These are phyloP conservation scores for Tanacetum coccineum DNA, from an alignment of 129 eudicot genomes.

Conservation along the genomic window DNA sequence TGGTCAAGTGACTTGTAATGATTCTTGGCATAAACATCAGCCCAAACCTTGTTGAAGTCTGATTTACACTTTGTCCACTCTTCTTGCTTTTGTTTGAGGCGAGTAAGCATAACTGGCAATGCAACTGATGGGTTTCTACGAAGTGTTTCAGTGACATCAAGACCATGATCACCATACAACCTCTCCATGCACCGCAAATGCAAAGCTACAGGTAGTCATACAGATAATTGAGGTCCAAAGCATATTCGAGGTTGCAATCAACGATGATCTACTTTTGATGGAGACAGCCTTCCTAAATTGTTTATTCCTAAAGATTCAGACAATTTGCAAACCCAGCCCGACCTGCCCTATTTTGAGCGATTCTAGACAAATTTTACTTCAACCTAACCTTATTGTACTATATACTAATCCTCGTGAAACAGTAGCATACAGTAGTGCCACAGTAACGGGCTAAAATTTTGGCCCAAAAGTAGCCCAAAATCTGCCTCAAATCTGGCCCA, in stretches of 20 bases:
- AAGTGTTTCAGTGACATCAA: slow-evolving; percentile 87
- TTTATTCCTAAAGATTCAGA: too few relatives aligned
- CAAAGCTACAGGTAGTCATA: slow-evolving; percentile 49
- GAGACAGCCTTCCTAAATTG: too few relatives aligned
- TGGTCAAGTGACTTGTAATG: slow-evolving; percentile 98
- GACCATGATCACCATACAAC: slow-evolving; percentile 95
- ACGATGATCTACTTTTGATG: too few relatives aligned
- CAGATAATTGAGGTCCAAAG: neutral
- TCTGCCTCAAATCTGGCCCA: too few relatives aligned
- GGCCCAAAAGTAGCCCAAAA: too few relatives aligned
- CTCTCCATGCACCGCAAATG: slow-evolving; percentile 94
- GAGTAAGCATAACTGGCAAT: slow-evolving; percentile 78
- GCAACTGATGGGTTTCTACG: slow-evolving; percentile 71
- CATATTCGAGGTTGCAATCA: neutral
- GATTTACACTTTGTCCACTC: slow-evolving; percentile 89
- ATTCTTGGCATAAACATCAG: slow-evolving; percentile 88
- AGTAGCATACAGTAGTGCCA: too few relatives aligned
- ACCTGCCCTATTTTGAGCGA: too few relatives aligned
- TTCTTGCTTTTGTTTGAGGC: slow-evolving; percentile 91
- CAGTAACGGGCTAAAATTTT: too few relatives aligned
- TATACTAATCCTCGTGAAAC: too few relatives aligned
- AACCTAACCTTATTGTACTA: too few relatives aligned
- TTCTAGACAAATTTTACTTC: too few relatives aligned
- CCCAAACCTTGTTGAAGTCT: slow-evolving; percentile 97
- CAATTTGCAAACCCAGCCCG: too few relatives aligned